Evolutionary conservation across 352 stramenopile genomes (phyloP).

Genomic region (Pythium aquatile): DNA sequence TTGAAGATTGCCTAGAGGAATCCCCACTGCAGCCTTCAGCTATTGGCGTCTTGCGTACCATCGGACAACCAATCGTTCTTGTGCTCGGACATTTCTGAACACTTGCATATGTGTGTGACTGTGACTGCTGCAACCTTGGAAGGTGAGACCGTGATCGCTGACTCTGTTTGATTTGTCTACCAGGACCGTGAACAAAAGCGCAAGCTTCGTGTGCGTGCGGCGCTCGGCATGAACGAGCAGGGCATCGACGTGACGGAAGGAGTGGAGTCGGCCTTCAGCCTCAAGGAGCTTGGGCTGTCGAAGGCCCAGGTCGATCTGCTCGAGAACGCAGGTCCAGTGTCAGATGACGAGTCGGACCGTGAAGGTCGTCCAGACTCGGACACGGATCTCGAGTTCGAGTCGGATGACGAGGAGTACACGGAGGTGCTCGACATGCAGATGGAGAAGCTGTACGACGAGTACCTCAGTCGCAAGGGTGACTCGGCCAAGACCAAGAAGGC

Average conservation of each 20-base stretch:
- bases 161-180: conserved; percentile 2
- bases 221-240: conserved; percentile 80
- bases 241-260: conserved; percentile 78
- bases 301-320: conserved; percentile 78
- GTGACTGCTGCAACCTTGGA: neutral
- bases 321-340: conserved; percentile 61
- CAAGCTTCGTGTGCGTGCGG: conserved; percentile 78
- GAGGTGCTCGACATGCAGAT: conserved; percentile 79
- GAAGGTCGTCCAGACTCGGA: conserved; percentile 25
- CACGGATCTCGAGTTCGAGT: conserved; percentile 29
- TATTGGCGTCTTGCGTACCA: conserved; percentile 72
- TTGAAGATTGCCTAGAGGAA: conserved; percentile 84
- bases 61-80: conserved; percentile 88
- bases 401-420: conserved; percentile 71
- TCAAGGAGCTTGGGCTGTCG: conserved; percentile 73
- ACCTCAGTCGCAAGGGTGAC: conserved; percentile 71
- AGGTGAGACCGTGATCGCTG: conserved; percentile 22
- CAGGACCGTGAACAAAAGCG: conserved; percentile 86
- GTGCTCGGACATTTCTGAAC: conserved; percentile 74
- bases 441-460: conserved; percentile 86
- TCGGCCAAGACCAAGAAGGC: conserved; percentile 81
- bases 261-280: conserved; percentile 75
- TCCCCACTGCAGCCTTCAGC: conserved; percentile 85
- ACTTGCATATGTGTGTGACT: conserved; percentile 15
- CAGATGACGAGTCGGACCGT: conserved; percentile 34